Percentiles rank a stretch among this genome's conserved stretches.
Conservation (phyloP, 2,329 filamentous ascomycete species). For the Monilinia polystroma region DNA sequence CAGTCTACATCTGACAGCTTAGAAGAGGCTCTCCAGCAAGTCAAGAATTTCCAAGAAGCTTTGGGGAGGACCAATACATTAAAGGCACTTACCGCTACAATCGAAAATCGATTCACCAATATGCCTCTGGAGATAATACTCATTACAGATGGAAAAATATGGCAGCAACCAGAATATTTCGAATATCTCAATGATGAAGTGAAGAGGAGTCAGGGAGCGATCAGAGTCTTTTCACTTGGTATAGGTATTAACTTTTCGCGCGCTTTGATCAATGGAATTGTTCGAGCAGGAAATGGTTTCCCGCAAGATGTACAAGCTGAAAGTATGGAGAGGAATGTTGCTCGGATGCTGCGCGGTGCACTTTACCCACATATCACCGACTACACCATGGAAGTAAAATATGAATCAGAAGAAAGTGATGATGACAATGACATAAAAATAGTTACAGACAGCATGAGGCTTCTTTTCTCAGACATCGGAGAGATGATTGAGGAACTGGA, state of each 20-base stretch:
- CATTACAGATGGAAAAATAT: slow-evolving; percentile 57
- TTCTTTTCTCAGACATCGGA: slow-evolving; percentile 36
- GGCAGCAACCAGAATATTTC: slow-evolving; percentile 48
- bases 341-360: slow-evolving; percentile 72
- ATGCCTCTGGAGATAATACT: slow-evolving; percentile 55
- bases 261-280: slow-evolving; percentile 54
- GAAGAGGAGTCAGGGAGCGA: slow-evolving; percentile 43
- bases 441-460: slow-evolving; percentile 49
- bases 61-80: slow-evolving; percentile 57
- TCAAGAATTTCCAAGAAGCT: slow-evolving; percentile 46
- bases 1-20: slow-evolving; percentile 49
- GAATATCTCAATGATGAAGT: slow-evolving; percentile 47
- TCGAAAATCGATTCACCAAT: slow-evolving; percentile 46
- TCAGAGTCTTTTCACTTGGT: slow-evolving; percentile 56
- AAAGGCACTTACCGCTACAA: slow-evolving; percentile 46
- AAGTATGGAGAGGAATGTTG: slow-evolving; percentile 65
- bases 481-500: neutral
- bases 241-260: slow-evolving; percentile 53
- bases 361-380: slow-evolving; percentile 64
- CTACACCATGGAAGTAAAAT: slow-evolving; percentile 63
- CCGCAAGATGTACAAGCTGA: slow-evolving; percentile 63
- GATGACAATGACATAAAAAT: slow-evolving; percentile 65
- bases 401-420: slow-evolving; percentile 46
- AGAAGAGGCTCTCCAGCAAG: slow-evolving; percentile 45
- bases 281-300: slow-evolving; percentile 56